Evolutionary conservation across 306 rosid genomes (phyloP), one percentile per base, ranked within the genome.

Genomic region (Ammopiptanthus mongolicus): DNA sequence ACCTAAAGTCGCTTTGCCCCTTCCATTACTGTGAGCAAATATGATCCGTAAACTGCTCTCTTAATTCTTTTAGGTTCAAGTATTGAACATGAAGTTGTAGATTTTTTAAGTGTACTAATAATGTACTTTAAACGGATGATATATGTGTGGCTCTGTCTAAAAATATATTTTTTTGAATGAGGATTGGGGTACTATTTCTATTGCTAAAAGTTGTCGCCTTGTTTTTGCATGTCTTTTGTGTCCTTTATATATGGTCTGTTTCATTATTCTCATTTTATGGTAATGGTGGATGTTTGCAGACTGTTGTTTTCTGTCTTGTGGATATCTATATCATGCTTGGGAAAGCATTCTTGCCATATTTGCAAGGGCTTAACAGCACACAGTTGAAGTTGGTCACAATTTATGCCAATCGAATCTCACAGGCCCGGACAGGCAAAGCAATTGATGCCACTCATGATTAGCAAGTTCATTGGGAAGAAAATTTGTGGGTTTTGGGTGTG

Each of bases 301-400:
- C 99, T 11, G 99, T 96, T 62, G 99, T 96, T 66, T 96, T 96
- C 91, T 96, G 98, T 85, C 87, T 92, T 5, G 99, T 96, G 84
- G 99, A 96, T 79, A 88, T 96, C 64, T 96, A 96, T 77, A 96
- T 96, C 68, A 90, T 96, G 97, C 99, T 96, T 39, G 99, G 99
- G 84, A 92, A 89, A 84, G 86, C 96, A 62, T 96, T 96, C 88
- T 81, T 90, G 85, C 99, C 99, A 15, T 88, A 88, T 88, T 85
- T 96, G 88, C 92, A 92, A 88, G 96, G 92, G 69, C 97, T 96
- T 19, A 92, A 92, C 88, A 89, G 86, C 88, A 96, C 98, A 21
- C 99, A 92, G 76, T 82, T 96, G 87, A 87, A 96, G 77, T 77
- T 96, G 88, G 99, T 96, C 57, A 96, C 99, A 0, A 92, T 96